Base-by-base conservation (phyloP, 306 rosid species). In the Cyclanthera cordifolia region DNA sequence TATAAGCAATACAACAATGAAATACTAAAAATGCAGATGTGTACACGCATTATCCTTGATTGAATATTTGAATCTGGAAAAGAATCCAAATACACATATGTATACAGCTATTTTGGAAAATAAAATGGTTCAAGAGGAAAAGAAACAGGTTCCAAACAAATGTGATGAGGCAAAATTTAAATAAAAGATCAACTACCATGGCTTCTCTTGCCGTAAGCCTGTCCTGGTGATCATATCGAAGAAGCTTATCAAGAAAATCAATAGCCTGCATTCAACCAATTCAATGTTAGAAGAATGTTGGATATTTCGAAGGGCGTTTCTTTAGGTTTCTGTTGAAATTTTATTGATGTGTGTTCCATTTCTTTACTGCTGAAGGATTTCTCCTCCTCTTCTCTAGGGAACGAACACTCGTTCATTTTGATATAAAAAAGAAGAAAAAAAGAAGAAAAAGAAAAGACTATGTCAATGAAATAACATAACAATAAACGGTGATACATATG, bases 211-310 rank as follows among this genome's bases (percentile, higher is more conserved):
- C 99, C 27, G 99, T 87, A 39, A 90, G 83, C 85, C 99, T 82
- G 84, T 90, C 99, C 69, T 90, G 97, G 82, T 93, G 96, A 81
- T 93, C 96, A 69, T 93, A 93, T 8, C 90, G 87, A 54, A 93
- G 95, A 65, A 93, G 97, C 78, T 90, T 93, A 81, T 93, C 99
- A 61, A 93, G 94, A 86, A 87, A 93, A 88, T 93, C 99, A 60
- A 93, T 85, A 57, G 99, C 96, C 99, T 93, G 57, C 28, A 61
- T 61, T 39, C 24, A 84, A 78, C 53, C 9, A 24, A 25, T 13
- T 37, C 56, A 48, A 58, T 5, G 37, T 8, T 24, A 68, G 23
- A 50, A 50, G 28, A 68, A 68, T 21, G 45, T 3, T 14, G 45
- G 6, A 24, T 2, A 52, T 67, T 19, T 27, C 24, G 9, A 59